Base-by-base conservation (phyloP, 2,329 filamentous ascomycete genomes). In the Diaporthe citri region DNA sequence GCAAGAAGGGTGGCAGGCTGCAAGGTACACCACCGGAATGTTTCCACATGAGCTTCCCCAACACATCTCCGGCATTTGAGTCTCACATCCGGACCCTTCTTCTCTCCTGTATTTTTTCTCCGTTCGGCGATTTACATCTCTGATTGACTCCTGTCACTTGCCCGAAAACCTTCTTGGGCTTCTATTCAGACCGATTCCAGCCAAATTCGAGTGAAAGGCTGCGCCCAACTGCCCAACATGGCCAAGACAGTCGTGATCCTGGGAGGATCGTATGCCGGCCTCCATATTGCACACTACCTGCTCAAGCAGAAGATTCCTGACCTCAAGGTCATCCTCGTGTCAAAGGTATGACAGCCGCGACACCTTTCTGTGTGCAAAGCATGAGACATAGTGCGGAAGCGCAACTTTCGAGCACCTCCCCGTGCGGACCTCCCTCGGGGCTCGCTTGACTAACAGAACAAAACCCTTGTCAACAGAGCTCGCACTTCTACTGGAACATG, bases 401-500 rank as follows among this genome's bases (percentile, higher is more conserved):
- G 31, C 62, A 52, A 25, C 4, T 12, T 25, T 6, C 31, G 31
- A 39, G n/a, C 74, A 34, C 22, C n/a, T n/a, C 15, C 2, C 20
- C 28, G 7, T n/a, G 5, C 17, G 25, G 51, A 31, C 12, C 15
- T 71, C 48, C 6, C 15, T 15, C n/a, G 9, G n/a, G 25, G 10
- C 39, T 13, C 28, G 34, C 17, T 17, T 17, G 34, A 39, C 72
- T 74, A 25, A 71, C 72, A 64, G 22, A 43, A 64, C 25, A 13
- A 41, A 62, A 76, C 34, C 9, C 28, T 7, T 1, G 1, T 17
- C 41, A 64, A 43, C 82, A 90, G 87, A 90, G 87, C 78, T 87
- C 84, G 76, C 88, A 91, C 78, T 88, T 91, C 77, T 91, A 87
- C 83, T 90, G 89, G 89, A 90, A 90, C 81, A 73, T 90, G 7